These are phyloP conservation scores for Camptophora hylomeconis DNA, from an alignment of 2,329 filamentous ascomycete species.

Conservation along the genomic window DNA sequence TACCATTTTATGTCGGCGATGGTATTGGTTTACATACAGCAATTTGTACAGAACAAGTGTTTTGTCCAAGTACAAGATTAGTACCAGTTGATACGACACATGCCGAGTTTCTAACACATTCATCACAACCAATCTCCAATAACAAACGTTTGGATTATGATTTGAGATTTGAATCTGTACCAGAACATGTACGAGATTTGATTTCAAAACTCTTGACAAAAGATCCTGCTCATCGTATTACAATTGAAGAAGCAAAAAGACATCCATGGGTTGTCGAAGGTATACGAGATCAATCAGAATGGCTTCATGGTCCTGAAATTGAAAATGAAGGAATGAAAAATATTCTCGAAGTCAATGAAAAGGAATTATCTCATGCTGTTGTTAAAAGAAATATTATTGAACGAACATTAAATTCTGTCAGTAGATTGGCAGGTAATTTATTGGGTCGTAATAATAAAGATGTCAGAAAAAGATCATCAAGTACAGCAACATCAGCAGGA, in stretches of 20 bases:
- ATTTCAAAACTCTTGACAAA: constrained; percentile 71
- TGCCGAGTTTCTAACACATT: constrained; percentile 2
- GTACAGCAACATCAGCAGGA: constrained; percentile 38
- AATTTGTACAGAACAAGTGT: constrained; percentile 85
- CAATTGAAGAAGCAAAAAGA: constrained; percentile 79
- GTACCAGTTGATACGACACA: constrained; percentile 47
- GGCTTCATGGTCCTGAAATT: constrained; percentile 93
- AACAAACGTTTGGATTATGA: constrained; percentile 67
- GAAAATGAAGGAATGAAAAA: constrained; percentile 61
- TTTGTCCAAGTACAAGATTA: constrained; percentile 72
- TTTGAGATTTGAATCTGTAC: constrained; percentile 73
- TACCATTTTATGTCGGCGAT: constrained; percentile 64
- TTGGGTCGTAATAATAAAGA: constrained; percentile 30
- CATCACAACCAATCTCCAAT: constrained; percentile 34
- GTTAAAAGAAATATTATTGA: constrained; percentile 80
- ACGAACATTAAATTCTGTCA: constrained; percentile 41
- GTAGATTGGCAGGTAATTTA: constrained; percentile 56
- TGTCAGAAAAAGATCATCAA: constrained; percentile 41
- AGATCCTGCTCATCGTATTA: constrained; percentile 78
- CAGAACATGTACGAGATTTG: constrained; percentile 66
- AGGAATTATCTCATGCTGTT: constrained; percentile 80
- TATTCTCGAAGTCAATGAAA: constrained; percentile 74
- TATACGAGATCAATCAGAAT: constrained; percentile 58
- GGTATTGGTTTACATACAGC: constrained; percentile 73
- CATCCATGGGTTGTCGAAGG: constrained; percentile 83